Evolutionary conservation across 2,329 filamentous ascomycete genomes (phyloP).

Genomic region (Epichloe sp.): DNA sequence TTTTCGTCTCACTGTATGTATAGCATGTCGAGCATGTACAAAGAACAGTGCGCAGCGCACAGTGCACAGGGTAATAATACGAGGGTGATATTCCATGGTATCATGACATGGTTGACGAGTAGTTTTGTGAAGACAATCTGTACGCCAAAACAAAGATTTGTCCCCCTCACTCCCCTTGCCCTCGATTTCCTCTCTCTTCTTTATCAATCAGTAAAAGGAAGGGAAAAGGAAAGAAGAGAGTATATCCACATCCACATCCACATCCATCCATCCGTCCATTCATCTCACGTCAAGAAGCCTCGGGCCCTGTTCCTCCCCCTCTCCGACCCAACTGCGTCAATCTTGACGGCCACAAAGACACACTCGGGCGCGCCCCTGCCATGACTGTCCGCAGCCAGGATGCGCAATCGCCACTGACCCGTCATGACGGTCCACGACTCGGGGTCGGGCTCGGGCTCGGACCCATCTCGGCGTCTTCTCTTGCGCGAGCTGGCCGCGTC

Average conservation of each 20-base stretch:
- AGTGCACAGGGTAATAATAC: background rate
- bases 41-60: background rate
- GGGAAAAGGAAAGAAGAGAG: too few relatives aligned
- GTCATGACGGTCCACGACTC: slow-evolving; percentile 49
- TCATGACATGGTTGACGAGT: too few relatives aligned
- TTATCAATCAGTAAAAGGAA: background rate
- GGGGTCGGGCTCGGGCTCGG: slow-evolving; percentile 11
- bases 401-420: slow-evolving; percentile 59
- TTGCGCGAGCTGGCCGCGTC: slow-evolving; percentile 25
- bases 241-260: background rate
- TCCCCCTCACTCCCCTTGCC: too few relatives aligned
- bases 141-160: too few relatives aligned
- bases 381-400: slow-evolving; percentile 36
- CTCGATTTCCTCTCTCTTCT: too few relatives aligned
- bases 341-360: slow-evolving; percentile 59
- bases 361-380: slow-evolving; percentile 51
- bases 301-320: slow-evolving; percentile 51
- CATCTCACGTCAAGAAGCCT: slow-evolving; percentile 39
- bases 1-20: background rate
- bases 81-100: too few relatives aligned
- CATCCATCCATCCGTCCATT: too few relatives aligned
- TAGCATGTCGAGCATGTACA: background rate
- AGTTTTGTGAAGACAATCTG: too few relatives aligned
- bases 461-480: slow-evolving; percentile 28
- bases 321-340: slow-evolving; percentile 59